Base-by-base conservation (phyloP, 352 stramenopile species). In the Pythium aquatile region DNA sequence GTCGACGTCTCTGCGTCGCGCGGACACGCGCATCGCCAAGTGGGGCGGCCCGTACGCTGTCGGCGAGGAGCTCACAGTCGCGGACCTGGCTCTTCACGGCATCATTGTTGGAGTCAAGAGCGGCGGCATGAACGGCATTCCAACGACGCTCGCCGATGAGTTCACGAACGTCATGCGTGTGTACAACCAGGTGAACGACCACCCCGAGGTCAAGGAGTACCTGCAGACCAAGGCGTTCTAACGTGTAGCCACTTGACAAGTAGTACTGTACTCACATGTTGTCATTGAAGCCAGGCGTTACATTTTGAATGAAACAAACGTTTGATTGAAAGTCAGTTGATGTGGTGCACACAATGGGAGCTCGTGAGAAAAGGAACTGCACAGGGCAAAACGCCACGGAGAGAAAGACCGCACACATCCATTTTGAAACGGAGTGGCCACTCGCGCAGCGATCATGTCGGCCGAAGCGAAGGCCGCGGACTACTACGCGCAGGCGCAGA, bases 401-500 rank as follows among this genome's bases (percentile, higher is more conserved):
- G 30, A 30, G 20, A 49, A 49, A 30, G 44, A 51, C 44, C 44
- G 40, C 40, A 14, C 17, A n/a, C 16, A 20, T 51, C 29, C 13
- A 30, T 16, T 52, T 30, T 51, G 35, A 63, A 55, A 63, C 35
- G 42, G 61, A 68, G 37, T 33, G 42, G 40, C 8, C 49, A 39
- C 40, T 35, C 51, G 37, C 11, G 28, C 24, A 60, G 54, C 29
- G 16, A 72, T 3, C 39, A 90, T 91, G 82, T 85, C 79, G 60
- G 77, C 82, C 14, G 87, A 94, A 56, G 80, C 80, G 60, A 90
- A 91, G 65, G 88, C 73, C 10, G 78, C 77, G 39, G 80, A 92
- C 35, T 95, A 86, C 68, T 69, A 94, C 61, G 76, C 79, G 54
- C 88, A 97, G 66, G 93, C 79, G 35, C 75, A 98, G 58, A 89